A percentile compares a stretch with the other conserved stretches of the same genome.
phyloP scores from a whole-genome alignment of 179 eudicot species.

The Pouteria campechiana region DNA sequence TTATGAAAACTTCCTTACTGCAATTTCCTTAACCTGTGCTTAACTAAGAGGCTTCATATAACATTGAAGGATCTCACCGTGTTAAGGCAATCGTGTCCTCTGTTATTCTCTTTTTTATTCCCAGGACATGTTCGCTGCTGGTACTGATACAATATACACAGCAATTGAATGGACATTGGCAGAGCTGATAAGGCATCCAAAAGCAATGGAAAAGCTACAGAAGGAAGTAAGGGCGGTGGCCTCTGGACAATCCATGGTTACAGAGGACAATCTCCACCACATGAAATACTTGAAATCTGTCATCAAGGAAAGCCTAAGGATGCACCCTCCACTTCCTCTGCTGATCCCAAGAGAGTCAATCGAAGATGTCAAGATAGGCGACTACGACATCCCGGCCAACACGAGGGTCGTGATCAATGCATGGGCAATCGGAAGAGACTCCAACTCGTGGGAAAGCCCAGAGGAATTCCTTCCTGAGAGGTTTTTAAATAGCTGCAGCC shows the following conservation, averaged over 20 bases:
- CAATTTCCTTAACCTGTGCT: too few species aligned
- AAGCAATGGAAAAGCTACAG: too few species aligned
- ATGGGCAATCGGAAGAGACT: conserved; percentile 14
- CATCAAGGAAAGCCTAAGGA: conserved; percentile 8
- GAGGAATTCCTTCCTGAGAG: conserved; percentile 24
- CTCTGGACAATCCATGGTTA: not conserved
- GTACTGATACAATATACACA: conserved; percentile 2
- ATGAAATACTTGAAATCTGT: conserved; percentile 12
- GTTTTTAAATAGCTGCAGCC: conserved; percentile 12
- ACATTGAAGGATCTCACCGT: too few species aligned
- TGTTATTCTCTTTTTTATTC: too few species aligned
- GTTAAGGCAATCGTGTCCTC: too few species aligned
- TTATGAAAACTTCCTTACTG: too few species aligned
- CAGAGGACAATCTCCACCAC: conserved; percentile 5
- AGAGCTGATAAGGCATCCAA: conserved; percentile 10
- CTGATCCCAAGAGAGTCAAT: conserved; percentile 2
- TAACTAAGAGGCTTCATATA: too few species aligned
- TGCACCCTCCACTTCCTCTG: conserved; percentile 2
- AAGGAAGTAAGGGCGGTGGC: conserved; percentile 4
- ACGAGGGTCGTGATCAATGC: conserved; percentile 8
- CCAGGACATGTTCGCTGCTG: conserved; percentile 8
- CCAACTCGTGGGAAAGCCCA: conserved; percentile 3
- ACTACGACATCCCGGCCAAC: conserved; percentile 4
- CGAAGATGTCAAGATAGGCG: conserved; percentile 4
- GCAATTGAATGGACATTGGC: conserved; percentile 9